These are phyloP conservation scores for Abrus precatorius DNA, from an alignment of 306 rosid species.

Conservation along the genomic window DNA sequence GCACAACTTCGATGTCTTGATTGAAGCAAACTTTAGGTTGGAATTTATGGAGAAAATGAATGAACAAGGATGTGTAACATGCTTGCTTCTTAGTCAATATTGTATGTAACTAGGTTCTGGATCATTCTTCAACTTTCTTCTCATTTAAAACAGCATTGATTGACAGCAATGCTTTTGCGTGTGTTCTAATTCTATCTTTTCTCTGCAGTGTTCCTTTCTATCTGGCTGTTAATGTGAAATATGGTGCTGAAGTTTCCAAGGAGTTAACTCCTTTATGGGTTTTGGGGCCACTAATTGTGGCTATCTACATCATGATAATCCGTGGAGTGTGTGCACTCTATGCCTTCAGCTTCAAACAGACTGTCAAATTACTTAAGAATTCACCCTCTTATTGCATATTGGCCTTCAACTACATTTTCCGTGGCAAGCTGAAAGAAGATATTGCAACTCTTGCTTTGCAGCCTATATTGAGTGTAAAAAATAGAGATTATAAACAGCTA, in stretches of 20 bases:
- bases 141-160: conserved; percentile 30
- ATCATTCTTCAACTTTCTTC: conserved; percentile 30
- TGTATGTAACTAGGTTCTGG: conserved; percentile 7
- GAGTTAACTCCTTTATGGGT: conserved; percentile 93
- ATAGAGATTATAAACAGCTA: conserved; percentile 69
- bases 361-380: conserved; percentile 63
- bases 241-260: conserved; percentile 86
- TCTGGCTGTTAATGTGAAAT: conserved; percentile 71
- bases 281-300: conserved; percentile 77
- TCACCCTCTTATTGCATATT: conserved; percentile 69
- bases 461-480: conserved; percentile 67
- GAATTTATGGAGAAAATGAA: conserved; percentile 15
- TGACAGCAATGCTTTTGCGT: conserved; percentile 18
- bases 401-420: conserved; percentile 57
- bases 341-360: conserved; percentile 74
- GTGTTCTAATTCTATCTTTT: conserved; percentile 42
- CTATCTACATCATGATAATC: conserved; percentile 65
- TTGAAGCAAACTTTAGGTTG: conserved; percentile 34
- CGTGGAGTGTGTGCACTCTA: conserved; percentile 71
- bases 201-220: conserved; percentile 81
- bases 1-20: conserved; percentile 34
- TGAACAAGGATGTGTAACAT: not conserved
- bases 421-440: conserved; percentile 75
- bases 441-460: conserved; percentile 57
- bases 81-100: conserved; percentile 20